These are phyloP conservation scores for Fusarium lyarnte DNA, from an alignment of 2,329 filamentous ascomycete species.

Conservation along the genomic window DNA sequence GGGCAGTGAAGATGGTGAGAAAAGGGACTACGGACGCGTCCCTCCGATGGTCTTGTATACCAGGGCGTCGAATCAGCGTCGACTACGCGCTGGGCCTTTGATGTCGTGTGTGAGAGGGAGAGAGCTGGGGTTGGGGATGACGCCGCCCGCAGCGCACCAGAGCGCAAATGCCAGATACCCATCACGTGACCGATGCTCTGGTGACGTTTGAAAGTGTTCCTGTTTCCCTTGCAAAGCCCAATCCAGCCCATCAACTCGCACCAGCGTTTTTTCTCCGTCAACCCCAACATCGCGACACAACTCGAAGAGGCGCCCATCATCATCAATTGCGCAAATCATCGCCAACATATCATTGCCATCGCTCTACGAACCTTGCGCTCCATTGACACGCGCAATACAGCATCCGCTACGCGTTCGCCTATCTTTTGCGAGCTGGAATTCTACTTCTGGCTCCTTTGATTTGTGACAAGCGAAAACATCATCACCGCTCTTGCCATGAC, in stretches of 20 bases:
- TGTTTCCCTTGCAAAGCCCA: constrained; percentile 34
- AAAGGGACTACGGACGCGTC: constrained; percentile 28
- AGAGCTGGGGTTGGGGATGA: constrained; percentile 36
- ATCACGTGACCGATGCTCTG: constrained; percentile 47
- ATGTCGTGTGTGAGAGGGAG: constrained; percentile 27
- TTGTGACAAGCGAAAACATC: constrained; percentile 36
- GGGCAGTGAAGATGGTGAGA: constrained; percentile 14
- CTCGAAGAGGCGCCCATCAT: constrained; percentile 45
- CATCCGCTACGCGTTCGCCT: constrained; percentile 44
- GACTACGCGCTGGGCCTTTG: constrained; percentile 23
- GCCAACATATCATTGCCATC: constrained; percentile 42
- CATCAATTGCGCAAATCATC: constrained; percentile 49
- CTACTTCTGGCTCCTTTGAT: constrained; percentile 29
- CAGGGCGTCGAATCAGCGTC: constrained; percentile 35
- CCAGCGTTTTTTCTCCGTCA: constrained; percentile 50
- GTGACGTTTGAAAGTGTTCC: constrained; percentile 51
- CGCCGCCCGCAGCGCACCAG: constrained; percentile 23
- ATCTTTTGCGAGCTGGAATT: constrained; percentile 34
- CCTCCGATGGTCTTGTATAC: constrained; percentile 21
- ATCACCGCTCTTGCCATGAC: constrained; percentile 48
- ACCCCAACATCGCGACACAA: constrained; percentile 47
- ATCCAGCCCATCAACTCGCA: constrained; percentile 44
- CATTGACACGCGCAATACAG: constrained; percentile 45
- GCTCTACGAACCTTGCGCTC: constrained; percentile 44
- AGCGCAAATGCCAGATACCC: constrained; percentile 20